Percentiles rank a stretch among this genome's conserved stretches.
phyloP scores from a whole-genome alignment of 2,329 filamentous ascomycete species.

The Fragosphaeria purpurea region DNA sequence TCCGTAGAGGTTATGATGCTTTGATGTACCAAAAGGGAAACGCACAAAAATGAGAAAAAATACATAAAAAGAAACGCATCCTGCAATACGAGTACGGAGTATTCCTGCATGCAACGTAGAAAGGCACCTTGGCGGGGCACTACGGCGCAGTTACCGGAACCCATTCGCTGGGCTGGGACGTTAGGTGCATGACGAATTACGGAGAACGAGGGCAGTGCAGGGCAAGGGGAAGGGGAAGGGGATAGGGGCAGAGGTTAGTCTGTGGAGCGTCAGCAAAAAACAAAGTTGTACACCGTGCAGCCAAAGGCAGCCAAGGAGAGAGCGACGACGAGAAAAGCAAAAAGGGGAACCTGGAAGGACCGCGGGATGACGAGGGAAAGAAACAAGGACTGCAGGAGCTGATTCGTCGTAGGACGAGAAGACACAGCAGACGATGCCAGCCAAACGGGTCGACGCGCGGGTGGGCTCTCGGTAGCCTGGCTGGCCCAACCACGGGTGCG shows the following conservation, averaged over 20 bases:
- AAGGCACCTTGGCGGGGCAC: constrained; percentile 1
- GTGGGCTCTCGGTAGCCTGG: constrained; percentile 3
- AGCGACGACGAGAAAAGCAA: constrained; percentile 1
- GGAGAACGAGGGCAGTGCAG: no score
- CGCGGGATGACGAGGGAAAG: neutral
- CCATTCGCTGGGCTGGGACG: constrained; percentile 11
- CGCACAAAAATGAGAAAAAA: no score
- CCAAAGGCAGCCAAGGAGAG: constrained; percentile 4
- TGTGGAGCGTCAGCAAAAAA: neutral
- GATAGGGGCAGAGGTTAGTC: neutral
- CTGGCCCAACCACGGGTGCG: constrained; percentile 1
- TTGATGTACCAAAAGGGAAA: no score
- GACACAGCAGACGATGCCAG: no score
- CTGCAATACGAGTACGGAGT: no score
- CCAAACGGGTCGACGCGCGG: no score
- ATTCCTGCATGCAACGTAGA: neutral
- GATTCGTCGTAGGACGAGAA: neutral
- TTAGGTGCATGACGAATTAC: neutral
- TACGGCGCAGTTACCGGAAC: constrained; percentile 10
- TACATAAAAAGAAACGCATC: neutral
- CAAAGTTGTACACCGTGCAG: neutral
- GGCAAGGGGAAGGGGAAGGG: no score
- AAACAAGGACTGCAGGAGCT: neutral
- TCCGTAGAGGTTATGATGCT: no score
- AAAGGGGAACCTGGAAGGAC: neutral